A percentile compares a stretch with the other conserved stretches of the same genome.
Conservation (phyloP, 495 filamentous ascomycete species). For the Talaromyces thailandensis region DNA sequence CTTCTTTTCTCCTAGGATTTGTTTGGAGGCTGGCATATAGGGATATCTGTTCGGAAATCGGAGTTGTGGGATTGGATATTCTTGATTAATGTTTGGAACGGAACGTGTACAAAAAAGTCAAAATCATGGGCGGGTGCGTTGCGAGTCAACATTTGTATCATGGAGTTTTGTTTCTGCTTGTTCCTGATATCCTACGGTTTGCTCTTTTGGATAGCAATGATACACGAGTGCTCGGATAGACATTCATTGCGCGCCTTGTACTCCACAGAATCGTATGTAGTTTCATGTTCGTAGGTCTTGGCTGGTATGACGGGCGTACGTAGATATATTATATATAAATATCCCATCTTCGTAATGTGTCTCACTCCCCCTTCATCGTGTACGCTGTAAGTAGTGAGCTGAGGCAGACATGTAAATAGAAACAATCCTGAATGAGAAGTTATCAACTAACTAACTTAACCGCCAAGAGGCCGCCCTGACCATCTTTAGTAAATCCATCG, state of each 20-base stretch:
- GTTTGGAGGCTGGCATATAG: background rate
- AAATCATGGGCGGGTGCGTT: slow-evolving; percentile 6
- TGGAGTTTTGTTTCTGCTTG: background rate
- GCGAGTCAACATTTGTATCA: background rate
- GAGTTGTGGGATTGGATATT: background rate
- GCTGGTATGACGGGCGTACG: background rate
- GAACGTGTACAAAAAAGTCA: slow-evolving; percentile 18
- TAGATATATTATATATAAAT: background rate
- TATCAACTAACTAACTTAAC: too few relatives aligned
- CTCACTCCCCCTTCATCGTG: background rate
- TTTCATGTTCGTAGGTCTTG: background rate
- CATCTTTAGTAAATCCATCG: background rate
- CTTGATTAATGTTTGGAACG: background rate
- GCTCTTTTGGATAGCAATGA: background rate
- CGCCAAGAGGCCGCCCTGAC: background rate
- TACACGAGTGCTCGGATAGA: background rate
- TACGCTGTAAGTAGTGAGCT: too few relatives aligned
- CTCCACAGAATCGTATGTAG: background rate
- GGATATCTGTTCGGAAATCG: background rate
- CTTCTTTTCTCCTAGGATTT: slow-evolving; percentile 4
- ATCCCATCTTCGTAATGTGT: background rate
- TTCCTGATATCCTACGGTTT: background rate
- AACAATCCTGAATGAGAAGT: too few relatives aligned
- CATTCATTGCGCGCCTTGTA: too few relatives aligned
- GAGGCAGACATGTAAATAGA: background rate